Conservation (phyloP, 2,329 filamentous ascomycete genomes). For the Fusarium mundagurra region DNA sequence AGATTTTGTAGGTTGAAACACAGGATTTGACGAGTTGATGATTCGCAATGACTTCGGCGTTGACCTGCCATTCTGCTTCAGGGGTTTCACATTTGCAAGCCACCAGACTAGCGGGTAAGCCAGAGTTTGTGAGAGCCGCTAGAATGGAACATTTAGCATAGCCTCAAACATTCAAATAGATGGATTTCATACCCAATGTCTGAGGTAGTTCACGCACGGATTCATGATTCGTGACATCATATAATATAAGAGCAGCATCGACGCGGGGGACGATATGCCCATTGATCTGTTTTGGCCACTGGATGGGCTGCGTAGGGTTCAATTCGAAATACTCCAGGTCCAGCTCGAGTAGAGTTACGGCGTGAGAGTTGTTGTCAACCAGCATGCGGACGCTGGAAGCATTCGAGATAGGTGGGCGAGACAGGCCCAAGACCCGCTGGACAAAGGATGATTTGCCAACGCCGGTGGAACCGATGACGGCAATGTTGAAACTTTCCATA, state of each 20-base stretch:
- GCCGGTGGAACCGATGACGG: slow-evolving; percentile 71
- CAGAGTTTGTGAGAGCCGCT: slow-evolving; percentile 79
- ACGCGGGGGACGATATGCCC: slow-evolving; percentile 78
- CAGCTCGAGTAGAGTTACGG: slow-evolving; percentile 71
- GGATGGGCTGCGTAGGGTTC: slow-evolving; percentile 64
- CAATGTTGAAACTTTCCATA: slow-evolving; percentile 72
- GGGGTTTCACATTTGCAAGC: slow-evolving; percentile 90
- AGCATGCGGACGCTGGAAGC: slow-evolving; percentile 66
- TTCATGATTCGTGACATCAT: slow-evolving; percentile 83
- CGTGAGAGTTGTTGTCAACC: slow-evolving; percentile 66
- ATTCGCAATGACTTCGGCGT: slow-evolving; percentile 70
- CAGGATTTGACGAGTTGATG: slow-evolving; percentile 74
- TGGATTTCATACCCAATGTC: slow-evolving; percentile 70
- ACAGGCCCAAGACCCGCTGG: slow-evolving; percentile 68
- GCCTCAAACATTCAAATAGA: neutral
- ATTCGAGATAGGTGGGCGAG: slow-evolving; percentile 62
- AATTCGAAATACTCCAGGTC: slow-evolving; percentile 73
- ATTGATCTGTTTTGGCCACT: slow-evolving; percentile 74
- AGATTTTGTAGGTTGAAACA: slow-evolving; percentile 78
- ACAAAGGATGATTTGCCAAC: slow-evolving; percentile 77
- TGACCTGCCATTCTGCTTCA: slow-evolving; percentile 74
- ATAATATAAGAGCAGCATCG: slow-evolving; percentile 85
- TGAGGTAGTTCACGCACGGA: slow-evolving; percentile 79
- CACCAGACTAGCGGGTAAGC: slow-evolving; percentile 81
- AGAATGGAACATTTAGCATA: slow-evolving; percentile 8